phyloP scores from a whole-genome alignment of 2,329 filamentous ascomycete genomes.

The Emergomyces orientalis region DNA sequence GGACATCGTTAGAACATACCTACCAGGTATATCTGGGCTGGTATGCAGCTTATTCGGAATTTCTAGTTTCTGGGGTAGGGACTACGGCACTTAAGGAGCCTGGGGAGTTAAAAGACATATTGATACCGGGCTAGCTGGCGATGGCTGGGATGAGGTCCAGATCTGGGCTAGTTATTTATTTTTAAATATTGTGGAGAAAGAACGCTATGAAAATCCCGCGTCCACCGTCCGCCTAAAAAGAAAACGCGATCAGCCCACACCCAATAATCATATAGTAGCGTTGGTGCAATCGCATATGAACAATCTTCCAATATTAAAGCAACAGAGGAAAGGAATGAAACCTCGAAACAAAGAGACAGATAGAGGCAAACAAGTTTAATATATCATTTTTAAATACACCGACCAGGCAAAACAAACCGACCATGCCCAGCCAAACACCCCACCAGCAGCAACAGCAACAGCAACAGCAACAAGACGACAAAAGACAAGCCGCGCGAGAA shows the following conservation, averaged over 20 bases:
- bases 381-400: too few relatives aligned
- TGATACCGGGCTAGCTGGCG: too few relatives aligned
- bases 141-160: too few relatives aligned
- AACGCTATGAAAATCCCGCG: too few relatives aligned
- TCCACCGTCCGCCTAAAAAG: too few relatives aligned
- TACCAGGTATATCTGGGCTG: neutral
- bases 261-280: too few relatives aligned
- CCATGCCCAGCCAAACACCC: neutral
- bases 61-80: neutral
- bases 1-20: neutral
- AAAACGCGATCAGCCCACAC: too few relatives aligned
- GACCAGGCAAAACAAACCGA: neutral
- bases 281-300: too few relatives aligned
- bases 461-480: constrained; percentile 32
- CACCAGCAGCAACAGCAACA: neutral
- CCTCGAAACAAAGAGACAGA: too few relatives aligned
- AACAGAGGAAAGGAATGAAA: neutral
- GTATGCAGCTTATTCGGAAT: neutral
- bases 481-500: constrained; percentile 42
- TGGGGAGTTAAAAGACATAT: too few relatives aligned
- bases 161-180: neutral
- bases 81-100: too few relatives aligned
- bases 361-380: too few relatives aligned
- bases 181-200: neutral
- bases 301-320: neutral